phyloP scores from a whole-genome alignment of 768 basidiomycete genomes.

The Thelephora ganbajun region DNA sequence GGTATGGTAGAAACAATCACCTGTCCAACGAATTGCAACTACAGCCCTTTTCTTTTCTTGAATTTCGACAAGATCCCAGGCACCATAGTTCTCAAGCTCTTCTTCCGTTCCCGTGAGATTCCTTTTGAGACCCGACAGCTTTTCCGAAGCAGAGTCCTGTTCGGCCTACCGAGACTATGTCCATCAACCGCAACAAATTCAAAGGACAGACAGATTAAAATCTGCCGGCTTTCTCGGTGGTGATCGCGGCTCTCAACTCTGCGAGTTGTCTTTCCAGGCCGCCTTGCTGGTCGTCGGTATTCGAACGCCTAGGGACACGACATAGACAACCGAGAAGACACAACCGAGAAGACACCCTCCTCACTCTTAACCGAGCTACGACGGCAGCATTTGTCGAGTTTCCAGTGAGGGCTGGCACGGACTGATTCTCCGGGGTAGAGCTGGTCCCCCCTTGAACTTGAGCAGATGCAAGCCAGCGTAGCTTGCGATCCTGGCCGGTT shows the following conservation, averaged over 20 bases:
- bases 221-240: conserved; percentile 37
- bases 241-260: conserved; percentile 33
- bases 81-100: conserved; percentile 68
- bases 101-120: conserved; percentile 37
- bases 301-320: too few species aligned
- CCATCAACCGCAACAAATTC: neutral
- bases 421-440: too few species aligned
- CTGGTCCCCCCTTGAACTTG: too few species aligned
- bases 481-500: too few species aligned
- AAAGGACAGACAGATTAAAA: conserved; percentile 36
- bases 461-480: too few species aligned
- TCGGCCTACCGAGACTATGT: conserved; percentile 28
- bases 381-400: too few species aligned
- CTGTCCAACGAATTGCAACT: conserved; percentile 73
- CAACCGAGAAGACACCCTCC: too few species aligned
- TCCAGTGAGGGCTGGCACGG: too few species aligned
- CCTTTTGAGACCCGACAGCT: conserved; percentile 33
- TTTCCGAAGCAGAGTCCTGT: conserved; percentile 38
- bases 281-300: too few species aligned
- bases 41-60: conserved; percentile 65
- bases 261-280: conserved; percentile 29
- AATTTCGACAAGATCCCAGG: conserved; percentile 72
- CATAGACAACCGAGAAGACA: too few species aligned
- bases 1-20: too few species aligned
- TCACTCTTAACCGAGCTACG: too few species aligned